These are phyloP conservation scores for Salix caprea DNA, from an alignment of 345 rosid genomes.

Conservation along the genomic window DNA sequence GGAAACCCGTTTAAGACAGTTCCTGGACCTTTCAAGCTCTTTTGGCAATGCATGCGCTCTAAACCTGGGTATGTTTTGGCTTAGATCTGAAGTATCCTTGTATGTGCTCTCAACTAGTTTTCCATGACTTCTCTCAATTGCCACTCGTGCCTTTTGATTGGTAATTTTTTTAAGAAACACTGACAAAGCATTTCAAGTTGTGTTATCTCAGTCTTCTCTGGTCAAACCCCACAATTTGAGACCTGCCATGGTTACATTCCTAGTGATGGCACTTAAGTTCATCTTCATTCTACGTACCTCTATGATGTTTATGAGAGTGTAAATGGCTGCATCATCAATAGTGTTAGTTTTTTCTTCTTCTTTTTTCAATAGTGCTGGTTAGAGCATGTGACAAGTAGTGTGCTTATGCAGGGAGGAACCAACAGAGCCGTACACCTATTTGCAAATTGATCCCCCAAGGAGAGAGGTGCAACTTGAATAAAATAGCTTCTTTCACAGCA, in stretches of 20 bases:
- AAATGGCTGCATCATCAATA: background rate
- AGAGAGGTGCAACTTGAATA: slow-evolving; percentile 67
- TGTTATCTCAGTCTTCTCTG: background rate
- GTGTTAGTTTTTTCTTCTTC: background rate
- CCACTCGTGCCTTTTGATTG: background rate
- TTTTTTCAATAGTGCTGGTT: background rate
- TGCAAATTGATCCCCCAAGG: slow-evolving; percentile 75
- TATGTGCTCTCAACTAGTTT: background rate
- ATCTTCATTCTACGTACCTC: too few relatives aligned
- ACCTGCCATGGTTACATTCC: too few relatives aligned
- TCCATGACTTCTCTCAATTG: background rate
- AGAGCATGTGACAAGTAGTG: slow-evolving; percentile 4
- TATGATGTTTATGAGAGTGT: background rate
- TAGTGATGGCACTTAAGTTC: too few relatives aligned
- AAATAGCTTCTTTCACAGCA: background rate
- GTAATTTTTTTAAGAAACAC: background rate
- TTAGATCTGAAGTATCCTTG: background rate
- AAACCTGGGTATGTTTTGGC: slow-evolving; percentile 73
- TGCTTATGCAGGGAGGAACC: slow-evolving; percentile 80
- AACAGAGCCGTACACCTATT: slow-evolving; percentile 70
- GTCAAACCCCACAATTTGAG: background rate
- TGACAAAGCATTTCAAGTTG: background rate
- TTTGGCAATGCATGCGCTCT: slow-evolving; percentile 91
- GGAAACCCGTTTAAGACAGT: slow-evolving; percentile 97
- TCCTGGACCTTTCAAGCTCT: slow-evolving; percentile 94